Base-by-base conservation (phyloP, 2,329 filamentous ascomycete species). In the Cryphonectria carpinicola region DNA sequence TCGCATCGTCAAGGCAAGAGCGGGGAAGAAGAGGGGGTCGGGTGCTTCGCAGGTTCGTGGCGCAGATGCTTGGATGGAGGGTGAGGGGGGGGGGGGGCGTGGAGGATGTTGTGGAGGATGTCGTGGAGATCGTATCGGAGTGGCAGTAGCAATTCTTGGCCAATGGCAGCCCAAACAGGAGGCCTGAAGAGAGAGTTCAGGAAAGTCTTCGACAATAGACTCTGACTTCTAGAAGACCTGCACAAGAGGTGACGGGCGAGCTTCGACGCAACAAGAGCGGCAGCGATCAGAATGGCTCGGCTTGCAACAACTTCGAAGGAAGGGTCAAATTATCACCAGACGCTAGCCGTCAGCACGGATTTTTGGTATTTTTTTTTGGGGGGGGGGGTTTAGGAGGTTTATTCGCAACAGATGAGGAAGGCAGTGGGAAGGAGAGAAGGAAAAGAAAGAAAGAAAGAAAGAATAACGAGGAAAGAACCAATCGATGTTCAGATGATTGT, bases 1-100 rank as follows among this genome's bases (percentile, higher is more conserved):
- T 54, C 46, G 70, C 71, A 72, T 72, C 46, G 71, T 69, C 66
- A 54, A 64, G 11, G 60, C 43, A 49, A 35, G 28, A 49, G 32
- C 4, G 17, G 58, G 66, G 17, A 49, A 8, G 46, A 5, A 17
- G 43, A 19, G 22, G 46, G 19, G 46, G 19, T n/a, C 10, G 19
- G 22, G 22, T 22, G 46, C 22, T 35, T 32, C 25, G 54, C 25
- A 58, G 54, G 28, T 32, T 32, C 54, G 54, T 35, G 28, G 54
- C 25, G 54, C 28, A 19, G 54, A 25, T 7, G 28, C 14, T 19
- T 10, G 22, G 25, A 28, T 28, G 28, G 28, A 28, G 11, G 22
- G n/a, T n/a, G n/a, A n/a, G 25, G 19, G 17, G 19, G n/a, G 14
- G n/a, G 22, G 28, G 28, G 28, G 1, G 28, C 32, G 32, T 32